Conservation (phyloP, 1,284 basidiomycete genomes). For the Fistulina hepatica region DNA sequence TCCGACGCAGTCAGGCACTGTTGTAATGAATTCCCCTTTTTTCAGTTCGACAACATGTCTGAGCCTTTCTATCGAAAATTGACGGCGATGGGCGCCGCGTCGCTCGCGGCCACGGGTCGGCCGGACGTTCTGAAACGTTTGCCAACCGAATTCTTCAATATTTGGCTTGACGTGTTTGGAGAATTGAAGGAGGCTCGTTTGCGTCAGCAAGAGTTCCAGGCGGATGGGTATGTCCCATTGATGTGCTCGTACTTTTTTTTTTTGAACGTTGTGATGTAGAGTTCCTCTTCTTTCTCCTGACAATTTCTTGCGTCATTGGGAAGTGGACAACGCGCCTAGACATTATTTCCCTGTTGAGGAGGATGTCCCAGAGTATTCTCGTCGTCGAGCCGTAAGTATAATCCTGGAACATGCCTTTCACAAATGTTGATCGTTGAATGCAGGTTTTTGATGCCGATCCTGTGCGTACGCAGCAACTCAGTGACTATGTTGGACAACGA, state of each 20-base stretch:
- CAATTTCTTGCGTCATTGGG: slow-evolving; percentile 53
- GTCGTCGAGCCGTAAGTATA: slow-evolving; percentile 52
- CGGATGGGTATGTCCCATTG: slow-evolving; percentile 26
- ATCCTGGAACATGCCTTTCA: neutral
- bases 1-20: neutral
- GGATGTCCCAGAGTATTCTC: slow-evolving; percentile 57
- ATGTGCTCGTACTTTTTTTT: slow-evolving; percentile 2
- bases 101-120: slow-evolving; percentile 57
- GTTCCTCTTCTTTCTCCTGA: slow-evolving; percentile 23
- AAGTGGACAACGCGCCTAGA: slow-evolving; percentile 41
- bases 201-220: slow-evolving; percentile 27
- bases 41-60: slow-evolving; percentile 76
- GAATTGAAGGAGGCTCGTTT: slow-evolving; percentile 67
- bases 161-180: slow-evolving; percentile 85
- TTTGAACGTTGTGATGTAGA: slow-evolving; percentile 5
- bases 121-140: slow-evolving; percentile 62
- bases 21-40: slow-evolving; percentile 5
- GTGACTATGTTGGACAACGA: slow-evolving; percentile 41
- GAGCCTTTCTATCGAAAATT: slow-evolving; percentile 69
- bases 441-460: slow-evolving; percentile 62
- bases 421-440: slow-evolving; percentile 5
- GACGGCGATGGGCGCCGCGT: slow-evolving; percentile 62
- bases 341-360: slow-evolving; percentile 48
- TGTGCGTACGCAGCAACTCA: slow-evolving; percentile 51
- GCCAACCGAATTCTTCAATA: slow-evolving; percentile 68